Base-by-base conservation (phyloP, 345 rosid genomes). In the Lepidium didymum region DNA sequence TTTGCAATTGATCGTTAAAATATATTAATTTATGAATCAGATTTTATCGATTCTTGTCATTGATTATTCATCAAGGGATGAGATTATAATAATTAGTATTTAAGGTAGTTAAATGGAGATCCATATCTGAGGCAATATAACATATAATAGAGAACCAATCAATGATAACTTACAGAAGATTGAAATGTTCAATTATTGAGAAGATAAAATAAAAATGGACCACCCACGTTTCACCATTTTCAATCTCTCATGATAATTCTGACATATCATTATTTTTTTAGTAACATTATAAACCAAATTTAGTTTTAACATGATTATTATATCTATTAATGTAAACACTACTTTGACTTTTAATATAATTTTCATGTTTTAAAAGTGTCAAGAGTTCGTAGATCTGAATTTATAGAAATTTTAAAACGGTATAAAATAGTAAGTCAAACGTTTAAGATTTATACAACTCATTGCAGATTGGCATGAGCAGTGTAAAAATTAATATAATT, bases 171-270 rank as follows among this genome's bases (percentile, higher is more conserved):
- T 31, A 59, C 38, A 40, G 54, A 38, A 56, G 34, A 64, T 31
- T 56, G 37, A 64, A 47, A 45, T 57, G 37, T 65, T 65, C 60
- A 73, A 57, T 73, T 29, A 65, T 65, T 57, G 64, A 46, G 29
- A 35, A 42, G 14, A 27, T 42, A 8, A 4, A 12, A 3, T 2
- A 40, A 46, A 42, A 56, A 64, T 19, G 71, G 67, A 21, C 66
- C 71, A 65, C 54, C 65, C 76, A 73, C 77, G 77, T 73, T 50
- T 56, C 61, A 23, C 61, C 77, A 73, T 65, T 57, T 65, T 10
- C 60, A 64, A 14, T 31, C 60, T 73, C 66, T 57, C 31, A n/a
- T 38, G 52, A 64, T 64, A 64, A 40, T 73, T 38, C 52, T 27
- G 58, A 15, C 58, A 49, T 23, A 46, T 7, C 15, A 37, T 36